Percentiles rank a stretch among this genome's conserved stretches.
Evolutionary conservation across 176 grass and related monocot genomes (phyloP).

Genomic region (Paspalum notatum): DNA sequence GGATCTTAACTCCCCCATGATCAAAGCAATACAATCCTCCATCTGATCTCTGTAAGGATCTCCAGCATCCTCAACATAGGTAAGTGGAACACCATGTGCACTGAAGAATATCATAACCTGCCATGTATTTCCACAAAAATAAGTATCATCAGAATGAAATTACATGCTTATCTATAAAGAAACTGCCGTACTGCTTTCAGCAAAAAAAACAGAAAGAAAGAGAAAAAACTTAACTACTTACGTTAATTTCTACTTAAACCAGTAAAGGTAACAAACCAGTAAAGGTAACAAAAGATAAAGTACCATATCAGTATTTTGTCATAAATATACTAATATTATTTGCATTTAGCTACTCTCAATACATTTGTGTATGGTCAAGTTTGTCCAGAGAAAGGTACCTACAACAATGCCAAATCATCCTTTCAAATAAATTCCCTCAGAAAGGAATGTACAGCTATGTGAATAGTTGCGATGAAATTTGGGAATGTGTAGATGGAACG

Average conservation of each 20-base stretch:
- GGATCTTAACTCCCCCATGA: slow-evolving; percentile 85
- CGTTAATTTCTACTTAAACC: too few relatives aligned
- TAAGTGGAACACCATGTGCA: slow-evolving; percentile 95
- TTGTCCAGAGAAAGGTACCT: neutral
- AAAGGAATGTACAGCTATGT: neutral
- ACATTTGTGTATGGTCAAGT: neutral
- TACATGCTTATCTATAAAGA: neutral
- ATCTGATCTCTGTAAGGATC: slow-evolving; percentile 99
- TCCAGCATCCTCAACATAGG: slow-evolving; percentile 85
- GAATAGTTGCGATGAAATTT: neutral
- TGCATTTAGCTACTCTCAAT: slow-evolving; percentile 4
- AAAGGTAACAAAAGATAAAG: neutral
- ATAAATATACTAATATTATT: slow-evolving; percentile 12
- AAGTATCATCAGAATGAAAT: slow-evolving; percentile 21
- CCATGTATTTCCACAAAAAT: slow-evolving; percentile 29
- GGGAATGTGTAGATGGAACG: neutral
- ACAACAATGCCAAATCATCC: neutral
- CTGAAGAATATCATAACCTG: slow-evolving; percentile 99
- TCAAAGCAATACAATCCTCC: slow-evolving; percentile 94
- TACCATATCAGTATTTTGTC: neutral
- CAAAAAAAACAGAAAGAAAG: neutral
- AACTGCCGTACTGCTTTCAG: neutral
- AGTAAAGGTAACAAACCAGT: neutral
- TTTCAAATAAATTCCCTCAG: neutral
- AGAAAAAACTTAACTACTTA: too few relatives aligned